Base-by-base conservation (phyloP, 1,284 basidiomycete species). In the Sporisorium scitamineum region DNA sequence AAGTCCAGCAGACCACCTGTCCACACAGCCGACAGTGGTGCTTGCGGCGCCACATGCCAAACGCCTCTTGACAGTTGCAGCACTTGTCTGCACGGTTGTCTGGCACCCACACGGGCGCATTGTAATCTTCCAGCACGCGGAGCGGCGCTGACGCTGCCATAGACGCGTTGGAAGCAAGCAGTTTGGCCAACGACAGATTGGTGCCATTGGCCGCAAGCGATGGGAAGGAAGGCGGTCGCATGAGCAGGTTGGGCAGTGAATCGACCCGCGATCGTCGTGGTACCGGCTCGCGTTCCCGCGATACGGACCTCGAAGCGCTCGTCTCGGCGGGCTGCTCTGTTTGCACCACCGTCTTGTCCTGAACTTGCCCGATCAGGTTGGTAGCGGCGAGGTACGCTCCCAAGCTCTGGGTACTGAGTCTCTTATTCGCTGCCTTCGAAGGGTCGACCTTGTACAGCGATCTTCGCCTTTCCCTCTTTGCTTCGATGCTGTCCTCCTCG, bases 1-100 rank as follows among this genome's bases (percentile, higher is more conserved):
- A 97, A 2, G 86, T 85, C 32, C 90, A 90, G 86, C 95, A 97
- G 5, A 96, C 91, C 79, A 94, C 93, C 57, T 91, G 86, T 0
- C 94, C 94, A 85, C 95, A 97, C 11, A 97, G 87, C 60, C 95
- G 87, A 85, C 94, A 97, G 84, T 97, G 94, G 84, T 97, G 94
- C 78, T 93, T 89, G 76, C 95, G 87, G 69, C 93, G 88, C 84
- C 92, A 89, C 88, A 94, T 91, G 6, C 92, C 91, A 86, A 97
- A 97, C 24, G 88, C 79, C 56, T 89, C 87, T 13, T 90, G 90
- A 82, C 94, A 97, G 14, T 92, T 88, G 92, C 93, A 93, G 85
- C 94, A 97, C 47, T 89, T 88, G 68, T 90, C 89, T 9, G 92
- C 91, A 81, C 90, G 92, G 63, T 90, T 90, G 83, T 97, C 94